Evolutionary conservation across 768 basidiomycete species (phyloP).

Genomic region (Kwoniella dendrophila): DNA sequence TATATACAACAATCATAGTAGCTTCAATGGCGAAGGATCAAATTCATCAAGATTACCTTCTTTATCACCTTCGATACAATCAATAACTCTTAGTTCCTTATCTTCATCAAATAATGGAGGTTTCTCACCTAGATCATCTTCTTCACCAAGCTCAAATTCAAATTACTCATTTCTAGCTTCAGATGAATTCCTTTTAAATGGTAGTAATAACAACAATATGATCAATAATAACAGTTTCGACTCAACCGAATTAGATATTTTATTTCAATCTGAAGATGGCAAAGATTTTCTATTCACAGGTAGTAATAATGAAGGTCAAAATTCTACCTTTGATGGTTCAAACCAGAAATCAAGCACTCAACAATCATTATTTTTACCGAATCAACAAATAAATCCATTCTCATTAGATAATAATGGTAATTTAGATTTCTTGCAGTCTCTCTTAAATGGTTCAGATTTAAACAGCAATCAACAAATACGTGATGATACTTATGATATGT

Average conservation of each 20-base stretch:
- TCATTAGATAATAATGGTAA: background rate
- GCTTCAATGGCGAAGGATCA: conserved; percentile 1
- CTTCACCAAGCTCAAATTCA: conserved; percentile 34
- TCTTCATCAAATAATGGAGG: conserved; percentile 17
- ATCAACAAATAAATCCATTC: conserved; percentile 12
- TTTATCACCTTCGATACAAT: conserved; percentile 29
- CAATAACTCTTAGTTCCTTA: conserved; percentile 11
- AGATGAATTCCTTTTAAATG: conserved; percentile 38
- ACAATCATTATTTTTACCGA: conserved; percentile 8
- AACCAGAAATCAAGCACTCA: background rate
- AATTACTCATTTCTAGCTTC: conserved; percentile 30
- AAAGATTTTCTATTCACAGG: background rate
- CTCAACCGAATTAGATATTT: conserved; percentile 34
- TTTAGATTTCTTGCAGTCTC: conserved; percentile 22
- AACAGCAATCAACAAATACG: background rate
- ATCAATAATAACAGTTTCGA: conserved; percentile 24
- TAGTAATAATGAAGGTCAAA: background rate
- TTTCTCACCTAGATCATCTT: conserved; percentile 38
- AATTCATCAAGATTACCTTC: conserved; percentile 34
- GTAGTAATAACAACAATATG: background rate
- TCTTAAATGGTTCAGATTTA: no score
- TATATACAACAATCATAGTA: background rate
- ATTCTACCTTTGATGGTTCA: background rate
- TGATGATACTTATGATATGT: conserved; percentile 23
- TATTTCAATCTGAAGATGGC: conserved; percentile 23